Conservation (phyloP, 768 basidiomycete species). For the Boletus pseudopeckii region DNA sequence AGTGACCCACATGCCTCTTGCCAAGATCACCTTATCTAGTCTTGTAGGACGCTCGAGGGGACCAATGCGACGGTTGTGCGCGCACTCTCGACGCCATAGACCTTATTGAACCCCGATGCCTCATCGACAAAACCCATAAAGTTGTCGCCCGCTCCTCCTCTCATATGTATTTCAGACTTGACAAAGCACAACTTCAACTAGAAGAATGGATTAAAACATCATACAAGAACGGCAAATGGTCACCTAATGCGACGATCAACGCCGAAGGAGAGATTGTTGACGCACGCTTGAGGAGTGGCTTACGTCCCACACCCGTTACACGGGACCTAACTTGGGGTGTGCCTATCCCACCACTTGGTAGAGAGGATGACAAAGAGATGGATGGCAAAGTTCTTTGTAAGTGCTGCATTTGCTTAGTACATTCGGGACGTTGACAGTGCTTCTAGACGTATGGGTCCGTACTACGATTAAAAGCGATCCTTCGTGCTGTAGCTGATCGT, state of each 20-base stretch:
- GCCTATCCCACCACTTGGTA: conserved; percentile 73
- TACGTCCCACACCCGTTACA: conserved; percentile 88
- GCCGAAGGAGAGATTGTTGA: conserved; percentile 86
- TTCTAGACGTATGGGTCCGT: conserved; percentile 88
- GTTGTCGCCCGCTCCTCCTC: conserved; percentile 74
- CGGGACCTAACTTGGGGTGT: conserved; percentile 97
- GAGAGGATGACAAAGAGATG: conserved; percentile 81
- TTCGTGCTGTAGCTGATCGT: neutral
- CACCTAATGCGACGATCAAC: conserved; percentile 87
- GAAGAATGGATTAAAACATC: conserved; percentile 87
- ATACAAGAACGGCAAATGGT: conserved; percentile 85
- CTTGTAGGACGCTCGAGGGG: conserved; percentile 87
- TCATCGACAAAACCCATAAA: conserved; percentile 75
- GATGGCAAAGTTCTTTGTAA: conserved; percentile 91
- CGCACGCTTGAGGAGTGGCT: conserved; percentile 78
- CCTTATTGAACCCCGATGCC: conserved; percentile 91
- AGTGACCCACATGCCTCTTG: conserved; percentile 14
- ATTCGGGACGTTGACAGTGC: conserved; percentile 3
- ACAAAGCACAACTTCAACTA: conserved; percentile 74
- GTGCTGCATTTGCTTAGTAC: conserved; percentile 31
- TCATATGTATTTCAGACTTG: conserved; percentile 90
- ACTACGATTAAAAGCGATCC: neutral
- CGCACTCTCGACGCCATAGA: conserved; percentile 92
- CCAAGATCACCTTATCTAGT: neutral
- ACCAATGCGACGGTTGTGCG: conserved; percentile 95